Percentiles rank a stretch among this genome's conserved stretches.
Conservation (phyloP, 129 eudicot genomes). For the Chrysanthemum seticuspe region DNA sequence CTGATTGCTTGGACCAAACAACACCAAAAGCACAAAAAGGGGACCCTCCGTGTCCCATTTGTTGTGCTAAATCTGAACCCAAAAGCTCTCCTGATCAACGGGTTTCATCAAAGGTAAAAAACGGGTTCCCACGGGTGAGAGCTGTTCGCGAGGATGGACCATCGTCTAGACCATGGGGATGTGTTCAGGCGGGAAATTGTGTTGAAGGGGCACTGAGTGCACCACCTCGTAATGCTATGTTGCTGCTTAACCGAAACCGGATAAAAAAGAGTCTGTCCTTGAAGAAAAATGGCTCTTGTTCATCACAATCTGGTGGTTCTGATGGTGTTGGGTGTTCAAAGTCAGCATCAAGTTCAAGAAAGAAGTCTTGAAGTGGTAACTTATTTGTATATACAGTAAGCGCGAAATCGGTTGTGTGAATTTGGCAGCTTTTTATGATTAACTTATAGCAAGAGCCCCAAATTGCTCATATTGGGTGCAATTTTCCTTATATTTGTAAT, state of each 20-base stretch:
- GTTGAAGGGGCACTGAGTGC: constrained; percentile 76
- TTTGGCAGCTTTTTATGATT: constrained; percentile 21
- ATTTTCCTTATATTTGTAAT: background rate
- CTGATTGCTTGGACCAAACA: constrained; percentile 84
- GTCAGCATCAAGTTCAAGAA: constrained; percentile 42
- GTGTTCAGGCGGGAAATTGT: constrained; percentile 70
- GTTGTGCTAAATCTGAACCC: constrained; percentile 57
- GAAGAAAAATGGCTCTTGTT: constrained; percentile 45
- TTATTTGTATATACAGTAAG: constrained; percentile 29
- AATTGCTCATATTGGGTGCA: constrained; percentile 29
- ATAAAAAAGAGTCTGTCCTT: constrained; percentile 48
- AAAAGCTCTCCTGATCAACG: constrained; percentile 47
- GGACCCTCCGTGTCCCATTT: constrained; percentile 84
- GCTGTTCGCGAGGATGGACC: constrained; percentile 65
- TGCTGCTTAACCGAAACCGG: constrained; percentile 55
- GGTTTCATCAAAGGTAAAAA: constrained; percentile 46
- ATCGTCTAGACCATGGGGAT: constrained; percentile 70
- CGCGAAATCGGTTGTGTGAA: constrained; percentile 15
- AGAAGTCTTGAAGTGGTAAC: constrained; percentile 32
- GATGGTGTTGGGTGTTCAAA: constrained; percentile 57
- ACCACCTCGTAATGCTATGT: constrained; percentile 53
- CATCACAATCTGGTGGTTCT: constrained; percentile 47
- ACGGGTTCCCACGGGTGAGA: constrained; percentile 42
- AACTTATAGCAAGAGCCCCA: constrained; percentile 22
- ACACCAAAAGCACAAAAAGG: constrained; percentile 71